A percentile compares a stretch with the other conserved stretches of the same genome.
Evolutionary conservation across 2,329 filamentous ascomycete genomes (phyloP).

Genomic region (Alternaria metachromatica): DNA sequence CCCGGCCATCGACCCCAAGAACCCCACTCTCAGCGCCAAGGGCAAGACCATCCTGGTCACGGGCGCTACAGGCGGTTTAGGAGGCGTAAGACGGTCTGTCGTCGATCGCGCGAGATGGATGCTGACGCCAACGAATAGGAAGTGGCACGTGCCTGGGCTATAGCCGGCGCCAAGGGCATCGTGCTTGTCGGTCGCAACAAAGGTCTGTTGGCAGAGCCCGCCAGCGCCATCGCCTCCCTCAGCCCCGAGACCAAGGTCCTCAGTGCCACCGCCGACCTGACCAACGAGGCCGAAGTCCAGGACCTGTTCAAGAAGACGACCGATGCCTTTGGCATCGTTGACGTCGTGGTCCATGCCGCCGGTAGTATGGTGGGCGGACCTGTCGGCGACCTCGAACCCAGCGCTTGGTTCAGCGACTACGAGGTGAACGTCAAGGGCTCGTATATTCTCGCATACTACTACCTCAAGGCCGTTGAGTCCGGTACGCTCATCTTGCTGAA

Average conservation of each 20-base stretch:
- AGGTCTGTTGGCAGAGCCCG: conserved; percentile 24
- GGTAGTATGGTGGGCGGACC: conserved; percentile 14
- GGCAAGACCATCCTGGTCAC: conserved; percentile 31
- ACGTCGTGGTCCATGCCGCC: background rate
- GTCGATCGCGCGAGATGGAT: background rate
- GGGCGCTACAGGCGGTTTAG: conserved; percentile 26
- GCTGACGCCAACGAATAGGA: conserved; percentile 9
- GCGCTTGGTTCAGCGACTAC: conserved; percentile 17
- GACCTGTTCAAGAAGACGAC: conserved; percentile 12
- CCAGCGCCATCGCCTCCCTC: conserved; percentile 15
- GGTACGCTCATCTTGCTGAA: conserved; percentile 26
- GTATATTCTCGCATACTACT: conserved; percentile 21
- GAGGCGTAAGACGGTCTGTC: background rate
- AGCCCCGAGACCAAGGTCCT: conserved; percentile 27
- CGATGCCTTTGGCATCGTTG: background rate
- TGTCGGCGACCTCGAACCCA: background rate
- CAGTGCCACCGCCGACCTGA: conserved; percentile 26
- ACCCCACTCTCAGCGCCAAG: conserved; percentile 16
- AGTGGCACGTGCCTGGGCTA: conserved; percentile 32
- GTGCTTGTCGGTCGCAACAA: conserved; percentile 31
- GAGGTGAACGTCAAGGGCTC: conserved; percentile 25
- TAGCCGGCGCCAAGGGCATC: conserved; percentile 31
- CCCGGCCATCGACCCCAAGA: conserved; percentile 21
- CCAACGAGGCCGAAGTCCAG: conserved; percentile 22
- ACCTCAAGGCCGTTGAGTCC: background rate